These are phyloP conservation scores for Phlebopus sp. DNA, from an alignment of 1,284 basidiomycete genomes.

Conservation along the genomic window DNA sequence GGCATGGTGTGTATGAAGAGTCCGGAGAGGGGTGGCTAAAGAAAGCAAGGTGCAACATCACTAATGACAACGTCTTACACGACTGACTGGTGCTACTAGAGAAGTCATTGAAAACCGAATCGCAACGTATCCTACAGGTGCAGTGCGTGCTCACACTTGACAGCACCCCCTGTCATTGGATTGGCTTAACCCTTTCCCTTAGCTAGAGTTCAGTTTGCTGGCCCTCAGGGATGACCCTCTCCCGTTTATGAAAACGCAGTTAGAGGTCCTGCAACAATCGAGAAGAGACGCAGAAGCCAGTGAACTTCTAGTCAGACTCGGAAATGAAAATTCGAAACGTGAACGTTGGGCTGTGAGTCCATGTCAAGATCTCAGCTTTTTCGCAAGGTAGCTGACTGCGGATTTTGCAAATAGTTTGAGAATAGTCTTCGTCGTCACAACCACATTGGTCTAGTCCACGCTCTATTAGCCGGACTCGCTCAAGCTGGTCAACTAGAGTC, in stretches of 20 bases:
- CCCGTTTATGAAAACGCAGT: constrained; percentile 58
- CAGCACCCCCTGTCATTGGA: neutral
- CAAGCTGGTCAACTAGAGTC: constrained; percentile 56
- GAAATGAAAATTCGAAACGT: constrained; percentile 76
- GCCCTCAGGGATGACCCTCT: constrained; percentile 80
- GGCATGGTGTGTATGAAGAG: constrained; percentile 69
- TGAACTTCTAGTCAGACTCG: constrained; percentile 59
- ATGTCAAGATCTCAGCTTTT: constrained; percentile 9
- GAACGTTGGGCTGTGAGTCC: constrained; percentile 75
- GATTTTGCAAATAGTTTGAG: constrained; percentile 58
- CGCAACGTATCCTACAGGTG: constrained; percentile 79
- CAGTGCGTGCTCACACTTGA: constrained; percentile 50
- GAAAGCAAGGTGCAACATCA: constrained; percentile 59
- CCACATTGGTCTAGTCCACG: constrained; percentile 76
- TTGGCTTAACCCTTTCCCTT: constrained; percentile 6
- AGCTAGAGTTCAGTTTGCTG: constrained; percentile 91
- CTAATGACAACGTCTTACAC: neutral
- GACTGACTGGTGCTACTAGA: constrained; percentile 34
- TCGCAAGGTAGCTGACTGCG: neutral
- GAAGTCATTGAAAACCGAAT: constrained; percentile 85
- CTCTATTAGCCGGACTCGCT: constrained; percentile 64
- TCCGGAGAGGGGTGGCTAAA: constrained; percentile 77
- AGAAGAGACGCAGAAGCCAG: constrained; percentile 46
- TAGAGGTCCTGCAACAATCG: constrained; percentile 46
- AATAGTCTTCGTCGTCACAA: constrained; percentile 81